A percentile compares a stretch with the other conserved stretches of the same genome.
These are phyloP conservation scores for Boletus rufocinnamomeus DNA, from an alignment of 768 basidiomycete species.

Conservation along the genomic window DNA sequence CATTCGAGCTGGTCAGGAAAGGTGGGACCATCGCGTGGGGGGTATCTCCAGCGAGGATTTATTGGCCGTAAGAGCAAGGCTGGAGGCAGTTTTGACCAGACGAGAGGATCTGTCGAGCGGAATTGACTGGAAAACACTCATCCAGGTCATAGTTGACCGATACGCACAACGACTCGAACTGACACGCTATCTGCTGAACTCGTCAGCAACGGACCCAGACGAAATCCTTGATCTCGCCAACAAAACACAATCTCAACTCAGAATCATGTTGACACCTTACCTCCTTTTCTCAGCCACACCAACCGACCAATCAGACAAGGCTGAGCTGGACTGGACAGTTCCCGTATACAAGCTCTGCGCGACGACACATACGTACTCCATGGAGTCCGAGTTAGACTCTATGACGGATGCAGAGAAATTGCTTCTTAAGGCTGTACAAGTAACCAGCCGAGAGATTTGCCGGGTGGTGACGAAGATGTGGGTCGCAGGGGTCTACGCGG, in stretches of 20 bases:
- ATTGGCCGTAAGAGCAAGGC: not conserved
- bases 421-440: slow-evolving; percentile 32
- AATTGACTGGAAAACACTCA: slow-evolving; percentile 37
- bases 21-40: slow-evolving; percentile 35
- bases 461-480: slow-evolving; percentile 47
- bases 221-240: slow-evolving; percentile 10
- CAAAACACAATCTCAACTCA: slow-evolving; percentile 26
- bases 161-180: slow-evolving; percentile 35
- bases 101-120: slow-evolving; percentile 26
- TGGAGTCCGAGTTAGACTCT: slow-evolving; percentile 2
- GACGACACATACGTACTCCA: slow-evolving; percentile 26
- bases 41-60: slow-evolving; percentile 31
- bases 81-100: slow-evolving; percentile 12
- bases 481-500: slow-evolving; percentile 40
- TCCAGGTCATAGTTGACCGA: slow-evolving; percentile 33
- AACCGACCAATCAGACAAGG: not conserved
- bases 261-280: slow-evolving; percentile 34
- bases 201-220: slow-evolving; percentile 1
- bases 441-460: slow-evolving; percentile 47
- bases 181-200: slow-evolving; percentile 24
- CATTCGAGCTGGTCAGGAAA: slow-evolving; percentile 26
- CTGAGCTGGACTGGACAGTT: slow-evolving; percentile 27
- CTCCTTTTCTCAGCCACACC: slow-evolving; percentile 20
- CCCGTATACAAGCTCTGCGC: slow-evolving; percentile 35
- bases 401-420: slow-evolving; percentile 34